Base-by-base conservation (phyloP, 129 eudicot species). In the Dittrichia graveolens region DNA sequence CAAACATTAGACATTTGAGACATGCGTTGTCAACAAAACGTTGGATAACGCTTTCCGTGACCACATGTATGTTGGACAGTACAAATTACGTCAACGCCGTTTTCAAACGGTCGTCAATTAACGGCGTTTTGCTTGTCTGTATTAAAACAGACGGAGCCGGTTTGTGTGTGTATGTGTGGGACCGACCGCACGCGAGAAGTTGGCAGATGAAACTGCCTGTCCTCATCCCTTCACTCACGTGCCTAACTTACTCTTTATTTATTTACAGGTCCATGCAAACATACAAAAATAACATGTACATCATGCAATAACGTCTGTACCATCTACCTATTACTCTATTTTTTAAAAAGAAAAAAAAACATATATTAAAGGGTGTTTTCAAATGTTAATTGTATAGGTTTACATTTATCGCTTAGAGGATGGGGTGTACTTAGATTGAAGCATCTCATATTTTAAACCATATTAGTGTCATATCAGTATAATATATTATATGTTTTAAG, bases 171-270 rank as follows among this genome's bases (percentile, higher is more conserved):
- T n/a, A n/a, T n/a, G n/a, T 6, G 66, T 56, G 79, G 79, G 79
- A 14, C 79, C 79, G 73, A 75, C 79, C 79, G 73, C 79, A 75
- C 79, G 79, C 73, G 72, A 61, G 75, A 53, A 40, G 67, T 72
- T 60, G 60, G 40, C 70, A 73, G 68, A 39, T 49, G 52, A 63
- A 74, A 74, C 78, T 63, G 54, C 14, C 61, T 74, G 78, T 74
- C 53, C 56, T 73, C 69, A 73, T 73, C 37, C 46, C 44, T n/a
- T 63, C 44, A 12, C 64, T 65, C 79, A 65, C 73, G 57, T 75
- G 79, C 66, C 58, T 34, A 65, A 75, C 58, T 53, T 43, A 54
- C 72, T 41, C 57, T 75, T 53, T 58, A 9, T 65, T 75, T 24
- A 55, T 52, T 74, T 41, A 16, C 62, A n/a, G 16, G 14, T 18